Percentiles rank a stretch among this genome's conserved stretches.
Conservation (phyloP, 2,329 filamentous ascomycete genomes). For the Aschersonia sp. region DNA sequence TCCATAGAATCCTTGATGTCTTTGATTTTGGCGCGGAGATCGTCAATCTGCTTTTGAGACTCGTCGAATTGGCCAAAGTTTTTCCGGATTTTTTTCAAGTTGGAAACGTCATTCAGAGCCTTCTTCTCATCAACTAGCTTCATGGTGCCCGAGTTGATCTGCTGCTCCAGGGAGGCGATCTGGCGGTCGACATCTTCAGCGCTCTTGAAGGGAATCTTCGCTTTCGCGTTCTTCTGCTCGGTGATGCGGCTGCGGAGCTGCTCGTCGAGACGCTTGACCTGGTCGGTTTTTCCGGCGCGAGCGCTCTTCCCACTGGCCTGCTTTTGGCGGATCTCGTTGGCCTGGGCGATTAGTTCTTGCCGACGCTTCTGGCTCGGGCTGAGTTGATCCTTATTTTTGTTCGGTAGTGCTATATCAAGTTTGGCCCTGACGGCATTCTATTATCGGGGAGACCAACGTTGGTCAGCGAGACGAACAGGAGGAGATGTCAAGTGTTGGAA, state of each 20-base stretch:
- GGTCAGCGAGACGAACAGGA: constrained; percentile 1
- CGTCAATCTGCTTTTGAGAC: constrained; percentile 76
- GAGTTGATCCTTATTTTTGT: constrained; percentile 61
- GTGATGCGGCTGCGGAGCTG: constrained; percentile 71
- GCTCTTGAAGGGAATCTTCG: constrained; percentile 72
- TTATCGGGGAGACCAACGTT: background rate
- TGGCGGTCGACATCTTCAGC: constrained; percentile 76
- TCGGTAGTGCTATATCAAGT: constrained; percentile 68
- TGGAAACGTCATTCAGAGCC: constrained; percentile 68
- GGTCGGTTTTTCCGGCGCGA: constrained; percentile 64
- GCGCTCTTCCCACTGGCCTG: constrained; percentile 79
- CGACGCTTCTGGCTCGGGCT: constrained; percentile 70
- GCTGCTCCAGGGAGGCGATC: constrained; percentile 65
- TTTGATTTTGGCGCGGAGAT: constrained; percentile 74
- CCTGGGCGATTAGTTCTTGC: constrained; percentile 69
- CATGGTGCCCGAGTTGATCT: constrained; percentile 81
- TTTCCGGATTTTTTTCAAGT: constrained; percentile 79
- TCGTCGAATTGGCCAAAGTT: constrained; percentile 75
- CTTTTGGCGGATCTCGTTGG: constrained; percentile 71
- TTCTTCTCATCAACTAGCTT: constrained; percentile 97
- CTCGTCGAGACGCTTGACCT: constrained; percentile 84
- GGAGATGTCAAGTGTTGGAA: too few species aligned
- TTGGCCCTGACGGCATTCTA: constrained; percentile 82
- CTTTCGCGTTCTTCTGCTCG: constrained; percentile 76
- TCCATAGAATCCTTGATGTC: constrained; percentile 80